Base-by-base conservation (phyloP, 768 basidiomycete genomes). In the Coprinopsis strossmayeri region DNA sequence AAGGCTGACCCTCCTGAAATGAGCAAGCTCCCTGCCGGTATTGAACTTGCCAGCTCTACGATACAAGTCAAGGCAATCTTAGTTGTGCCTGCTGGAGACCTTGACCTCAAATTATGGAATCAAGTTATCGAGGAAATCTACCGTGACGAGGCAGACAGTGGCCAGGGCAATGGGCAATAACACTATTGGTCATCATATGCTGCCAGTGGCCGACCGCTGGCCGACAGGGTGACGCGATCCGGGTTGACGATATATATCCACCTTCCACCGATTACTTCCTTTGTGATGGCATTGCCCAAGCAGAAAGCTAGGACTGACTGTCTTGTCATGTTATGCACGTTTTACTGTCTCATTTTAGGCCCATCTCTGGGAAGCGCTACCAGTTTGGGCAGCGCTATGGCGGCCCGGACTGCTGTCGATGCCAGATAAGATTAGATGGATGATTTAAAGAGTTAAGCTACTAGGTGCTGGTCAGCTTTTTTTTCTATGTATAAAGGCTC, bases 11-110 rank as follows among this genome's bases (percentile, higher is more conserved):
- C 74, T 37, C 64, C 67, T 21, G 68, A 74, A 47, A 76, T 76
- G 28, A 60, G 55, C 45, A 61, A 72, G 49, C 76, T 75, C 28
- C 59, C 69, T 50, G 67, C 68, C 57, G 57, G 66, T 48, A 55
- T 68, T 26, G 58, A 65, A 42, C 69, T 72, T 44, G 57, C 59
- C n/a, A 63, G 78, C 53, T 61, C 69, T 5, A 61, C 57, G 21
- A 53, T 82, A 18, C 69, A 83, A 2, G 51, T 86, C 47, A 74
- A 73, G 15, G 83, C 81, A 3, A 62, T 84, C 34, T 59, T 81
- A 25, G 66, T 80, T 13, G 67, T 70, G 12, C 69, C 69, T 4
- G 67, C 69, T 21, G 61, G 62, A 24, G 79, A 78, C 52, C 62
- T 84, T 54, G 72, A 75, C 52, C 58, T 79, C 48, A 55, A 57